These are phyloP conservation scores for Linum usitatissimum DNA, from an alignment of 345 rosid species.

Conservation along the genomic window DNA sequence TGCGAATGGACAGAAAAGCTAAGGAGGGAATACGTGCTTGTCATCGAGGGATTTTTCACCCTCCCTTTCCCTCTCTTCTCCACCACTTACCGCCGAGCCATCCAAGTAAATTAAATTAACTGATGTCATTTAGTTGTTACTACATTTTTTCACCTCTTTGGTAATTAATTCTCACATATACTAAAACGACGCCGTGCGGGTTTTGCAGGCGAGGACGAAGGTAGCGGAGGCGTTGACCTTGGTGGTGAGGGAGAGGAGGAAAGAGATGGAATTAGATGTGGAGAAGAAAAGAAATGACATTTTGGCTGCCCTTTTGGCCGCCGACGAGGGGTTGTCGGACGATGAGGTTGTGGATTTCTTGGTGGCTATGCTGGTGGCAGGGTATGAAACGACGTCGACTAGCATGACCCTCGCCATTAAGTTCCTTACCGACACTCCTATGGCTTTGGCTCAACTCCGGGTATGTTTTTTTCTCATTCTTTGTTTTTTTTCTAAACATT, in stretches of 20 bases:
- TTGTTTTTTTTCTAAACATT: neutral
- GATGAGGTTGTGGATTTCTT: slow-evolving; percentile 83
- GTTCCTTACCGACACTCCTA: slow-evolving; percentile 85
- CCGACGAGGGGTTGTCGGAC: slow-evolving; percentile 61
- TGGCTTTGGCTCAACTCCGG: slow-evolving; percentile 82
- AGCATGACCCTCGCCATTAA: slow-evolving; percentile 95
- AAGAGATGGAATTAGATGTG: slow-evolving; percentile 24
- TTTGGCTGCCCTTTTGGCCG: slow-evolving; percentile 63
- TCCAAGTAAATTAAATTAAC: slow-evolving; percentile 30
- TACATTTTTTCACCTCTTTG: too few relatives aligned
- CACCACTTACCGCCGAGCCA: slow-evolving; percentile 75
- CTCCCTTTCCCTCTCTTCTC: slow-evolving; percentile 77
- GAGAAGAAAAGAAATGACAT: slow-evolving; percentile 53
- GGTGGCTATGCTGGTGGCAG: slow-evolving; percentile 86
- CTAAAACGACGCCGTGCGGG: neutral
- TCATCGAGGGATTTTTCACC: slow-evolving; percentile 91
- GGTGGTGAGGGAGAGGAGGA: slow-evolving; percentile 67
- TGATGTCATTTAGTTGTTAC: too few relatives aligned
- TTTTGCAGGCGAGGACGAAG: slow-evolving; percentile 69
- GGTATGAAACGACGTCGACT: slow-evolving; percentile 91
- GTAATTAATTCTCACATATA: too few relatives aligned
- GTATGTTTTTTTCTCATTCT: slow-evolving; percentile 17
- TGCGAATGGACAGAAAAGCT: slow-evolving; percentile 84
- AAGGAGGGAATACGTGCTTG: slow-evolving; percentile 80
- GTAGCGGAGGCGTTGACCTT: slow-evolving; percentile 86